Evolutionary conservation across 306 rosid genomes (phyloP).

Genomic region (Acacia melanoxylon): DNA sequence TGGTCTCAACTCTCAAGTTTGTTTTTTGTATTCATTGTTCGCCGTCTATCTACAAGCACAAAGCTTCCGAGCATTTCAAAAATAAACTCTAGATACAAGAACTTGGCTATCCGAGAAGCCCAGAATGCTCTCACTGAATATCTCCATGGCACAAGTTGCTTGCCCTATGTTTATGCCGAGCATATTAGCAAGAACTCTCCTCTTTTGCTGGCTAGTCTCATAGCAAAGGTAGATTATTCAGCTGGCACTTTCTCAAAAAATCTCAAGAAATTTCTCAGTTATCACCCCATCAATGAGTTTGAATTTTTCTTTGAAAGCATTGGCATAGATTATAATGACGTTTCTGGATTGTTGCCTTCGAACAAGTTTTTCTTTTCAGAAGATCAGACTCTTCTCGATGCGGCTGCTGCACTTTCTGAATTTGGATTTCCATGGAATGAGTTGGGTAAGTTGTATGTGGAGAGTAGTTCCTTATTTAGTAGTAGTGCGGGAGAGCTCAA

Average conservation of each 20-base stretch:
- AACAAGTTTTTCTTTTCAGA: conserved; percentile 72
- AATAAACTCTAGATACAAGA: conserved; percentile 49
- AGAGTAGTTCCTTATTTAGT: conserved; percentile 47
- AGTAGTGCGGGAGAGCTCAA: conserved; percentile 39
- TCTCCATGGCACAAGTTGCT: conserved; percentile 62
- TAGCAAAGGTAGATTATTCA: conserved; percentile 46
- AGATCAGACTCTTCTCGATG: conserved; percentile 51
- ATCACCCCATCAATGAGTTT: conserved; percentile 81
- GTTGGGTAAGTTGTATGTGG: conserved; percentile 60
- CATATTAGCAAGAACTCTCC: conserved; percentile 56
- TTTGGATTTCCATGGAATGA: conserved; percentile 86
- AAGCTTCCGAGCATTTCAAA: conserved; percentile 37
- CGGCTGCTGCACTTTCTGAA: conserved; percentile 57
- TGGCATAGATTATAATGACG: conserved; percentile 48
- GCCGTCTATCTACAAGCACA: conserved; percentile 37
- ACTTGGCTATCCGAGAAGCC: conserved; percentile 46
- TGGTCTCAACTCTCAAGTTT: conserved; percentile 7
- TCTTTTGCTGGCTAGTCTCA: conserved; percentile 50
- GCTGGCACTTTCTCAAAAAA: conserved; percentile 35
- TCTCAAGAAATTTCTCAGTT: conserved; percentile 61
- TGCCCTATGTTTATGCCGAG: conserved; percentile 70
- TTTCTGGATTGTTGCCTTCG: conserved; percentile 44
- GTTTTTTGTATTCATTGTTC: conserved; percentile 31
- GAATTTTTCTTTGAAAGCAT: conserved; percentile 89
- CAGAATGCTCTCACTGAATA: conserved; percentile 62